Evolutionary conservation across 768 basidiomycete genomes (phyloP).

Genomic region (Xerocomellus amylosporus): DNA sequence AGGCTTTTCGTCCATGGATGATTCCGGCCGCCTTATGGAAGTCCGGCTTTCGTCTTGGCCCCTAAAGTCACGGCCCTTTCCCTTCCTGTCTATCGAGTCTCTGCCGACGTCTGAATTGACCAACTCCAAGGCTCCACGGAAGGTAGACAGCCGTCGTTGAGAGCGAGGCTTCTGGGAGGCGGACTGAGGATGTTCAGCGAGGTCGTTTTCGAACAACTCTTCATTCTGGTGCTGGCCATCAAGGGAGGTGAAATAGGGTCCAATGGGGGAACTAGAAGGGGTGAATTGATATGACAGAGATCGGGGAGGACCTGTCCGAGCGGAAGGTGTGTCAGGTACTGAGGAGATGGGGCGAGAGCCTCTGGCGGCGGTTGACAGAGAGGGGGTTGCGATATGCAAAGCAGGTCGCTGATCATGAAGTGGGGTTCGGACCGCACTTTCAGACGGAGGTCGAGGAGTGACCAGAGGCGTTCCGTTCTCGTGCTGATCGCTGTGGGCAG

Average conservation of each 20-base stretch:
- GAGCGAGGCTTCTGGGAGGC: constrained; percentile 29
- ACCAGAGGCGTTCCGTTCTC: background rate
- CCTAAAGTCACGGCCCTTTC: constrained; percentile 50
- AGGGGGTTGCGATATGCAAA: constrained; percentile 14
- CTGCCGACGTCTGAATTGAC: constrained; percentile 32
- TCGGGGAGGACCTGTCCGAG: constrained; percentile 70
- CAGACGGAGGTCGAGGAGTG: background rate
- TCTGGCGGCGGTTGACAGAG: constrained; percentile 4
- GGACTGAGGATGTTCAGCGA: constrained; percentile 33
- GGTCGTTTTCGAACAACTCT: constrained; percentile 29
- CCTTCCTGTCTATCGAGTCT: constrained; percentile 48
- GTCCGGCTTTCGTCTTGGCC: constrained; percentile 49
- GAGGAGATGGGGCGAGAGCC: constrained; percentile 4
- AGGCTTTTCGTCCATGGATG: constrained; percentile 47
- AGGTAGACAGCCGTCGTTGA: constrained; percentile 39
- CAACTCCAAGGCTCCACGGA: constrained; percentile 63
- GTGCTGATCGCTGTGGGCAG: background rate
- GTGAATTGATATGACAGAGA: constrained; percentile 67
- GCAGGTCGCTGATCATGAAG: constrained; percentile 9
- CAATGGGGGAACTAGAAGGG: constrained; percentile 39
- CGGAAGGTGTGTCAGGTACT: constrained; percentile 49
- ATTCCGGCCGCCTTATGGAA: constrained; percentile 54
- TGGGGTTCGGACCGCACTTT: background rate
- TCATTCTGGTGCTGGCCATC: constrained; percentile 29
- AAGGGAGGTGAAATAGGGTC: constrained; percentile 28